Evolutionary conservation across 1,139 yeast species (phyloP), one percentile per base, ranked within the genome.

Genomic region (Magnusiomyces sp.): DNA sequence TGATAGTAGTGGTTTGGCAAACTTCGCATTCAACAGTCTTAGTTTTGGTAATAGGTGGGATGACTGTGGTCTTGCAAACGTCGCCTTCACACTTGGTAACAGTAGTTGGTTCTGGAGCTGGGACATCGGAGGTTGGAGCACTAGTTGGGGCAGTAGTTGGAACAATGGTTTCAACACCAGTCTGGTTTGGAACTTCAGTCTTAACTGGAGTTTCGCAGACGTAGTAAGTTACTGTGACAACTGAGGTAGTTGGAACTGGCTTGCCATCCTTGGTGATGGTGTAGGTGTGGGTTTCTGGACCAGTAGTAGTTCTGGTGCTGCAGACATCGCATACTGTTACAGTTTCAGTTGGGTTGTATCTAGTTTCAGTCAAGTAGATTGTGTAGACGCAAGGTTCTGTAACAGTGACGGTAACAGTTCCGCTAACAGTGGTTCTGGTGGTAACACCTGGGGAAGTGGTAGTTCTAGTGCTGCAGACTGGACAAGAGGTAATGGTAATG

Each of bases 301-400:
- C 13, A 13, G 34, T 9, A 9, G 34, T 31, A 9, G 34, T 31
- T 31, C 10, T 31, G 34, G 34, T n/a, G n/a, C n/a, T n/a, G n/a
- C n/a, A n/a, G n/a, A n/a, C n/a, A n/a, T n/a, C 19, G 19, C 36
- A 19, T 42, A 9, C 38, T 37, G 23, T 40, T 11, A 13, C 23
- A 40, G 27, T 9, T 40, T 40, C 13, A 10, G n/a, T n/a, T 9
- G 7, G 19, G 9, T 9, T 10, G 13, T 43, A 14, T 29, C 19
- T 37, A n/a, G 3, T 7, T 17, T 10, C 10, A 17, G 10, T 37
- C 40, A n/a, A 37, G 19, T 37, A 5, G 17, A 9, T 14, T 20
- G n/a, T n/a, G n/a, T n/a, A n/a, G n/a, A n/a, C n/a, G n/a, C 44
- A 41, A 29, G 44, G 44, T 20, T 41, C 36, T 14, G 44, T 41